phyloP scores from a whole-genome alignment of 2,329 filamentous ascomycete species.

The Pseudofabraea citricarpa region DNA sequence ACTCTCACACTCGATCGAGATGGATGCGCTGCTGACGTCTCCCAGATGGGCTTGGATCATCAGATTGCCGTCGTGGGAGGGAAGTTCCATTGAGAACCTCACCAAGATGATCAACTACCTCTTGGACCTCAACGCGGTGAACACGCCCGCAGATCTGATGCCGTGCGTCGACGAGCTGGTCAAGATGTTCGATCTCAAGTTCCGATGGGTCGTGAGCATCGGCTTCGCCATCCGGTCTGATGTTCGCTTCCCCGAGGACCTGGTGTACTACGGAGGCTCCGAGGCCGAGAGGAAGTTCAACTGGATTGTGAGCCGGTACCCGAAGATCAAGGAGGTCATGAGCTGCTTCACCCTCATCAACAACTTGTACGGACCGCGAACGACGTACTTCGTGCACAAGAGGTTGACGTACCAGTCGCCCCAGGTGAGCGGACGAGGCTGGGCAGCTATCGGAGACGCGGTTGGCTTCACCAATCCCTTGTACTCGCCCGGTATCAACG shows the following conservation, averaged over 20 bases:
- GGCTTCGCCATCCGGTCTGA: constrained; percentile 20
- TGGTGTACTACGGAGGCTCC: constrained; percentile 16
- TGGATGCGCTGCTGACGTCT: not conserved
- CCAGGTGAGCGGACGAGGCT: constrained; percentile 18
- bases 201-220: constrained; percentile 20
- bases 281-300: constrained; percentile 25
- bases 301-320: constrained; percentile 18
- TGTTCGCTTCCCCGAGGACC: constrained; percentile 14
- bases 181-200: constrained; percentile 19
- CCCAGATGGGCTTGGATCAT: constrained; percentile 24
- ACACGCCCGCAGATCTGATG: constrained; percentile 14
- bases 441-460: constrained; percentile 25
- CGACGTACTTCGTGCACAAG: constrained; percentile 22
- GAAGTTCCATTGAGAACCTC: constrained; percentile 18
- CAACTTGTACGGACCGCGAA: constrained; percentile 17
- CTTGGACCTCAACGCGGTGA: constrained; percentile 16
- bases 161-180: constrained; percentile 17
- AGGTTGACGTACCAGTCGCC: constrained; percentile 16
- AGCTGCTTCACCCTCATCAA: constrained; percentile 11
- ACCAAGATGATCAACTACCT: constrained; percentile 23
- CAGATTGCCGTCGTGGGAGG: constrained; percentile 22
- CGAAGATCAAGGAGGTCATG: constrained; percentile 20
- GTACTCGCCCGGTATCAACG: constrained; percentile 25
- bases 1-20: not conserved
- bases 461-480: constrained; percentile 26